Evolutionary conservation across 1,139 yeast genomes (phyloP), one percentile per base, ranked within the genome.

Genomic region (Suzukiozyma palmioleophila): DNA sequence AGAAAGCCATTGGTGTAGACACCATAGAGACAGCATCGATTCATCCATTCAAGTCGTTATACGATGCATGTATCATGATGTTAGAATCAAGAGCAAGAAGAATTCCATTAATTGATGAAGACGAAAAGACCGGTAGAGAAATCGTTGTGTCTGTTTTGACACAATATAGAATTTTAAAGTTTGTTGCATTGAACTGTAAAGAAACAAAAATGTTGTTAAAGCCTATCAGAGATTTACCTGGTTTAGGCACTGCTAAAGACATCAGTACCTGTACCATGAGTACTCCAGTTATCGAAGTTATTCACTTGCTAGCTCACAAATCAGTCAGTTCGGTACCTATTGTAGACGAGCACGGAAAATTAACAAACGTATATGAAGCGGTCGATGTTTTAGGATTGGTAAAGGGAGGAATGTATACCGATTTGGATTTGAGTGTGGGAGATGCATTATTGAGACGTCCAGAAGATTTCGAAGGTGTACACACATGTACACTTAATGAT

Each of bases 401-500:
- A 43, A 92, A 90, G 60, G 96, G 97, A 32, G 97, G 97, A 2
- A 83, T 88, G 56, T 89, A 90, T 56, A 87, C 90, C 31, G 98
- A 92, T 60, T 69, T 92, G 48, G 86, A 90, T 35, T 69, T 94
- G 49, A 84, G 94, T 43, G 97, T 94, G 8, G 99, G 98, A 3
- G 97, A 92, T 59, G 98, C 98, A 0, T 72, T 94, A 41, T 80
- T 92, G 79, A 79, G 96, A 60, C 78, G 98, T 56, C 84, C 96
- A 8, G 97, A 90, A 52, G 97, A 92, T 59, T 94, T 92, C 56
- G 98, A 92, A 61, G 98, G 99, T 43, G 98, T 94, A 12, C 90
- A 90, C 62, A 92, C 97, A 0, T 94, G 98, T 64, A 89, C 97
- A 0, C 73, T 81, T 48, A 76, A 81, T 50, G 99, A 94, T 60